These are phyloP conservation scores for Zea luxurians DNA, from an alignment of 176 grass and related monocot species.

Conservation along the genomic window DNA sequence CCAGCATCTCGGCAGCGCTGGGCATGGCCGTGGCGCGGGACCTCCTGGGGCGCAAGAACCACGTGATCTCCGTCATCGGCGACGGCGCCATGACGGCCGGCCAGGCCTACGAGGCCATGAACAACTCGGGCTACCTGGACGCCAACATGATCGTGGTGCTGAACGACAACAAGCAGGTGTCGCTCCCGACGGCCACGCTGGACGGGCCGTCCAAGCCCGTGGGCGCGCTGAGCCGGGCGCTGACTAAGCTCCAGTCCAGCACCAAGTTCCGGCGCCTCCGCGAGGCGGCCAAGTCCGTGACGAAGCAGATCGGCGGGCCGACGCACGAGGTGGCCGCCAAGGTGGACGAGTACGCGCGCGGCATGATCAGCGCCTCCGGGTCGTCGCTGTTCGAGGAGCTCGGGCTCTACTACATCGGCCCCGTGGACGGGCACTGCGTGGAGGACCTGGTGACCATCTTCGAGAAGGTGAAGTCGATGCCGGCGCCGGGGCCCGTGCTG, in stretches of 20 bases:
- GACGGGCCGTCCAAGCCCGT: conserved; percentile 80
- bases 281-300: conserved; percentile 72
- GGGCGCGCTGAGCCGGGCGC: conserved; percentile 82
- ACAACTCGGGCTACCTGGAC: conserved; percentile 85
- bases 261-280: conserved; percentile 78
- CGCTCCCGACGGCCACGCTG: conserved; percentile 79
- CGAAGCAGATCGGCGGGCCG: conserved; percentile 78
- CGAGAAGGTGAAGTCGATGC: conserved; percentile 80
- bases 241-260: conserved; percentile 89
- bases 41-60: conserved; percentile 67
- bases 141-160: conserved; percentile 89
- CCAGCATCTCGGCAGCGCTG: conserved; percentile 89
- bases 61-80: conserved; percentile 88
- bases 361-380: conserved; percentile 63
- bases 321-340: conserved; percentile 77
- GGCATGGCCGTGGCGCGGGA: conserved; percentile 93
- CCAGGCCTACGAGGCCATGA: conserved; percentile 96
- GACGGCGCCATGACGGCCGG: conserved; percentile 98
- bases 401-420: conserved; percentile 93
- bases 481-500: conserved; percentile 78
- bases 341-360: conserved; percentile 83
- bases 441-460: conserved; percentile 82
- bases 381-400: conserved; percentile 93
- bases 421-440: conserved; percentile 82
- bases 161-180: conserved; percentile 98